phyloP scores from a whole-genome alignment of 352 stramenopile species.

The Phytopythium cucurbitacearum region DNA sequence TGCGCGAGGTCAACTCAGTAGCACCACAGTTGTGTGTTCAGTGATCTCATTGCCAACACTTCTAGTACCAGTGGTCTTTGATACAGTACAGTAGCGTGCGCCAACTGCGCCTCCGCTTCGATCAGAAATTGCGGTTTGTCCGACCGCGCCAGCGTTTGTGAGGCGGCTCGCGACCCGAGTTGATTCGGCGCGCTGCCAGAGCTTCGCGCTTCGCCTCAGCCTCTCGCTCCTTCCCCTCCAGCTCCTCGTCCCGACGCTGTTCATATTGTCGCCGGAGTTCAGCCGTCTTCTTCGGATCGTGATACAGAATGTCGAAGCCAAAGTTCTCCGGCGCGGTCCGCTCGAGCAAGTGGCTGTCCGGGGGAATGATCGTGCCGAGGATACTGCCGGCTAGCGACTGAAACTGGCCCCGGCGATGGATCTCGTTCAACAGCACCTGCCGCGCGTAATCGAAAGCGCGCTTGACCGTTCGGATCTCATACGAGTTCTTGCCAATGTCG shows the following conservation, averaged over 20 bases:
- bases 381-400: constrained; percentile 61
- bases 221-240: constrained; percentile 40
- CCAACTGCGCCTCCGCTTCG: background rate
- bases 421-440: constrained; percentile 69
- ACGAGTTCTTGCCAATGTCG: constrained; percentile 92
- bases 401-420: constrained; percentile 63
- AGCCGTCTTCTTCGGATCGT: constrained; percentile 67
- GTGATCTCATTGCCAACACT: too few species aligned
- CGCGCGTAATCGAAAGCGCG: constrained; percentile 88
- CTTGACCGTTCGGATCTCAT: constrained; percentile 89
- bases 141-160: constrained; percentile 65
- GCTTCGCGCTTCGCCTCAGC: constrained; percentile 12
- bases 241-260: constrained; percentile 50
- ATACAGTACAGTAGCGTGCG: background rate
- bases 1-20: too few species aligned
- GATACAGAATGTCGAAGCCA: constrained; percentile 65
- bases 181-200: constrained; percentile 12
- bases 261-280: constrained; percentile 63
- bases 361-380: constrained; percentile 66
- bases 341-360: constrained; percentile 60
- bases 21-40: too few species aligned
- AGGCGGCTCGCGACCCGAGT: constrained; percentile 27
- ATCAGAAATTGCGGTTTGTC: constrained; percentile 31
- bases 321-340: constrained; percentile 48
- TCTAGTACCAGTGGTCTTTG: background rate